Evolutionary conservation across 2,329 filamentous ascomycete genomes (phyloP).

Genomic region (Ophiostoma novo-ulmi): DNA sequence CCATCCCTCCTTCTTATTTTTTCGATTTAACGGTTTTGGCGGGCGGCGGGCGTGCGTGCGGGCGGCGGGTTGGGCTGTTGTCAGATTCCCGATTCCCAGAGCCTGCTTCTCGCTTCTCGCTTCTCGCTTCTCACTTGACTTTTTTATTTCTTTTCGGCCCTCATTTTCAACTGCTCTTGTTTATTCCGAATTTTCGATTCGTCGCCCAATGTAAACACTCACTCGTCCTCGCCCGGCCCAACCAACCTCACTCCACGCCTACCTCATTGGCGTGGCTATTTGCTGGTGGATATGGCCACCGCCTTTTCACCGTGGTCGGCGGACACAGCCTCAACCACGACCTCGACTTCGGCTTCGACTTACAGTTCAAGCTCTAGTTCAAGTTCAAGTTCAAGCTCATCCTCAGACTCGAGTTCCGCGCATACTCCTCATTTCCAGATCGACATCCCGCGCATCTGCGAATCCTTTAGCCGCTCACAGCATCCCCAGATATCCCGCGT

Average conservation of each 20-base stretch:
- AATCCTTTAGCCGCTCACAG: not conserved
- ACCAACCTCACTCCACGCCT: not conserved
- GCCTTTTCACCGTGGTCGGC: constrained; percentile 10
- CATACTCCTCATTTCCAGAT: not conserved
- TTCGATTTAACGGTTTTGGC: constrained; percentile 8
- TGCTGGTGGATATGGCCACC: constrained; percentile 1
- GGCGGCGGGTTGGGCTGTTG: not conserved
- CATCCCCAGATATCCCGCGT: not conserved
- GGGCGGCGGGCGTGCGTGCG: not conserved
- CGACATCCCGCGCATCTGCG: constrained; percentile 11
- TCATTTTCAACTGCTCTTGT: not conserved
- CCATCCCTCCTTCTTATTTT: constrained; percentile 6
- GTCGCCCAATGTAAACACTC: not conserved
- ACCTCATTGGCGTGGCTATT: not conserved
- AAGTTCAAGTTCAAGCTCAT: not conserved
- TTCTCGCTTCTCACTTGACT: not conserved
- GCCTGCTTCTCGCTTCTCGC: too few species aligned
- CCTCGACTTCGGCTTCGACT: not conserved
- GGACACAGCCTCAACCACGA: not conserved
- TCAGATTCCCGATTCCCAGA: not conserved
- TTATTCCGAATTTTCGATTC: not conserved
- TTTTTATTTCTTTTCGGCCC: not conserved
- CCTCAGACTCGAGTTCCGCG: not conserved
- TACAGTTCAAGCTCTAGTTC: not conserved
- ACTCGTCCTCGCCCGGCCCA: not conserved